Evolutionary conservation across 257 asterid species (phyloP).

Genomic region (Nicotiana obtusifolia): DNA sequence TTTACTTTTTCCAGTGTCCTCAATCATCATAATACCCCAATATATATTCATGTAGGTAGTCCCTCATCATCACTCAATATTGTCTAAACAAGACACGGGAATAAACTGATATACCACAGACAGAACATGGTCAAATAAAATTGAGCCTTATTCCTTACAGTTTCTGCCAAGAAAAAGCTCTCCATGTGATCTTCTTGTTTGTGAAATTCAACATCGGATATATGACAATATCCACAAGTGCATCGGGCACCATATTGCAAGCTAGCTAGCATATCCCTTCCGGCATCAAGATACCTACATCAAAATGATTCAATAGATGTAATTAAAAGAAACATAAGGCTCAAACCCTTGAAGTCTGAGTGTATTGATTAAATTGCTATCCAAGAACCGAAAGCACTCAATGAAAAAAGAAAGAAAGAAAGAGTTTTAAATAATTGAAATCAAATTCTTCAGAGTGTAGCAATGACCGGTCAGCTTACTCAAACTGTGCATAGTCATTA

Average conservation of each 20-base stretch:
- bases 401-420: neutral
- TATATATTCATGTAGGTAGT: neutral
- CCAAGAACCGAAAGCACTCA: neutral
- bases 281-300: slow-evolving; percentile 84
- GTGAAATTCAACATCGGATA: slow-evolving; percentile 92
- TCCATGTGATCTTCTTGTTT: slow-evolving; percentile 98
- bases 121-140: neutral
- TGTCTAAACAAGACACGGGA: neutral
- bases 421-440: neutral
- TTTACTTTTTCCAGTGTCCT: neutral
- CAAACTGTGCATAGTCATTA: neutral
- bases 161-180: slow-evolving; percentile 98
- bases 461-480: neutral
- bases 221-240: slow-evolving; percentile 96
- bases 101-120: neutral
- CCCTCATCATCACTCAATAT: neutral
- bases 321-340: slow-evolving; percentile 3
- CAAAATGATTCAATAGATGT: neutral
- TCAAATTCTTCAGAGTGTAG: neutral
- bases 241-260: slow-evolving; percentile 89
- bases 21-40: neutral
- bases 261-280: slow-evolving; percentile 95
- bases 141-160: slow-evolving; percentile 40
- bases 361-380: neutral
- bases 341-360: neutral